Evolutionary conservation across 2,329 filamentous ascomycete genomes (phyloP).

Genomic region (Chaetomiaceae sp.): DNA sequence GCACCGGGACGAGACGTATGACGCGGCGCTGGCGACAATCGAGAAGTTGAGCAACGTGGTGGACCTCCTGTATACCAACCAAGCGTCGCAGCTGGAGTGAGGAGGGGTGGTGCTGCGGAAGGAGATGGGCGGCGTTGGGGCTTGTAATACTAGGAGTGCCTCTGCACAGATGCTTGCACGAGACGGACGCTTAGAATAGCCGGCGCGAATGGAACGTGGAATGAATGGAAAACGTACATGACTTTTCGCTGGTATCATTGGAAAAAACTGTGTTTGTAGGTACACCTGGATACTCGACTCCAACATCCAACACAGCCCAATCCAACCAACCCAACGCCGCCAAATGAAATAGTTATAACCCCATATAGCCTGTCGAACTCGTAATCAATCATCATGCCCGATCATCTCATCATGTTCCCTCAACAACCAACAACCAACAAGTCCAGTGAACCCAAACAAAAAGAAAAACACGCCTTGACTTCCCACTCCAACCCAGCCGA

Average conservation of each 20-base stretch:
- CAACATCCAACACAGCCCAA: background rate
- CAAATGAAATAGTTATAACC: background rate
- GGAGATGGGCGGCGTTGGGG: conserved; percentile 1
- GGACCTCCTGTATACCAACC: conserved; percentile 95
- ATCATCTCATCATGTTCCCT: background rate
- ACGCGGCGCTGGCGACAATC: conserved; percentile 88
- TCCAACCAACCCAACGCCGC: background rate
- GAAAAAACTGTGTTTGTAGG: too few species aligned
- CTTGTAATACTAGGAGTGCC: conserved; percentile 11
- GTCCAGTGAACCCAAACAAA: background rate
- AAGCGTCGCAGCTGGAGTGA: conserved; percentile 91
- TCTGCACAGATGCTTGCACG: too few species aligned
- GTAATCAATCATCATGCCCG: background rate
- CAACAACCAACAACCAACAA: background rate
- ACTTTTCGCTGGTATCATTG: conserved; percentile 5
- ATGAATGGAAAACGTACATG: conserved; percentile 5
- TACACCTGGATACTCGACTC: too few species aligned
- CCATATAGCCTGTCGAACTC: background rate
- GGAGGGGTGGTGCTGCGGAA: conserved; percentile 14
- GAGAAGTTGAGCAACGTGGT: conserved; percentile 97
- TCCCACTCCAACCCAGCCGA: background rate
- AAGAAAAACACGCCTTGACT: too few species aligned
- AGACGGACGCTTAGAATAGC: background rate
- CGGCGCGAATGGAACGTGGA: too few species aligned
- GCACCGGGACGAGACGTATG: conserved; percentile 87